phyloP scores from a whole-genome alignment of 139 green algal species.

The Chlorella vulgaris region DNA sequence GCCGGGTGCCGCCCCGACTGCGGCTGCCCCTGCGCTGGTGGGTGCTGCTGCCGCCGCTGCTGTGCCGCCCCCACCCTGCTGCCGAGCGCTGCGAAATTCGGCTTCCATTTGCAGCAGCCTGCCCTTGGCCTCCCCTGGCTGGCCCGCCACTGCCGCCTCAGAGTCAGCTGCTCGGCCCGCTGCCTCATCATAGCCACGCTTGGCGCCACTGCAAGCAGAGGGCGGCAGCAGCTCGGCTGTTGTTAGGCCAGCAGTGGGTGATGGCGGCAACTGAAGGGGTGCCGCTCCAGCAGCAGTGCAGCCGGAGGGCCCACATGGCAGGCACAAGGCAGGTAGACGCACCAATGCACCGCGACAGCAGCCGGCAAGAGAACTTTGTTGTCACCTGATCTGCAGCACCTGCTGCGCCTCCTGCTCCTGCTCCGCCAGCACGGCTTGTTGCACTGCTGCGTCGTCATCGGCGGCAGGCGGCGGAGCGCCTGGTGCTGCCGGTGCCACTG shows the following conservation, averaged over 20 bases:
- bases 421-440: constrained; percentile 25
- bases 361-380: no score
- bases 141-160: background rate
- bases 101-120: constrained; percentile 20
- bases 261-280: background rate
- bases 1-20: background rate
- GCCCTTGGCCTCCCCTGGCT: background rate
- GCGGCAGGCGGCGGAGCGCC: background rate
- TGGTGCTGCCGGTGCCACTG: background rate
- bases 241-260: background rate
- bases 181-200: constrained; percentile 10
- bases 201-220: background rate
- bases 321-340: no score
- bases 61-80: background rate
- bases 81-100: constrained; percentile 5
- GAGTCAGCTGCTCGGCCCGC: background rate
- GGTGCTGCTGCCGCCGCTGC: background rate
- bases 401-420: constrained; percentile 5
- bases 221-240: background rate
- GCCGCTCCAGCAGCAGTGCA: no score
- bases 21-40: background rate
- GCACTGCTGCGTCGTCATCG: constrained; percentile 2
- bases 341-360: no score
- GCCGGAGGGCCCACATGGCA: no score
- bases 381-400: background rate